Conservation (phyloP, 306 rosid species). For the Cicer bijugum region DNA sequence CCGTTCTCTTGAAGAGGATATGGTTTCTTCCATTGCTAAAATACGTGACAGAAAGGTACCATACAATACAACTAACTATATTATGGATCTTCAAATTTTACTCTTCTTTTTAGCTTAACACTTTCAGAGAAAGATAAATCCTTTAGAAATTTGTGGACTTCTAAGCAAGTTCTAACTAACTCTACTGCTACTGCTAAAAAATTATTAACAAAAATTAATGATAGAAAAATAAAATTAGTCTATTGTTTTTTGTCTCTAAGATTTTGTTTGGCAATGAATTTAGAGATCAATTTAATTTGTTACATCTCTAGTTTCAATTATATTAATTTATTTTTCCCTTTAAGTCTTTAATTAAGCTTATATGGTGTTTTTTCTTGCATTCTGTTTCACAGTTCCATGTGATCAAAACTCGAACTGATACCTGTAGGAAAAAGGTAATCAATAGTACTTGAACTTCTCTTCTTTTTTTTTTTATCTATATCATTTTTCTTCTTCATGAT, state of each 20-base stretch:
- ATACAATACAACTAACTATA: not conserved
- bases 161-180: no score
- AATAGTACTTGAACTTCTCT: not conserved
- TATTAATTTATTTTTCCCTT: not conserved
- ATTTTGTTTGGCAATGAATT: not conserved
- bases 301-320: no score
- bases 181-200: no score
- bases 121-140: no score
- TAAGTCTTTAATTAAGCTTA: not conserved
- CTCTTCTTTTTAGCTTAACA: no score
- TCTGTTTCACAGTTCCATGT: constrained; percentile 62
- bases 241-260: no score
- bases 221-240: no score
- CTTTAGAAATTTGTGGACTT: no score
- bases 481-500: not conserved
- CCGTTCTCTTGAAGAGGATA: constrained; percentile 57
- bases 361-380: constrained; percentile 9
- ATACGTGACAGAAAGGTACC: constrained; percentile 73
- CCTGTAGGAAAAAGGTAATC: constrained; percentile 68
- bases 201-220: no score
- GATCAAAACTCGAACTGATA: constrained; percentile 61
- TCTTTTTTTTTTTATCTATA: not conserved
- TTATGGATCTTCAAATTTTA: no score
- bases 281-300: not conserved
- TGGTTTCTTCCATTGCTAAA: constrained; percentile 51